Evolutionary conservation across 495 filamentous ascomycete species (phyloP).

Genomic region (Aspergillus panamensis): DNA sequence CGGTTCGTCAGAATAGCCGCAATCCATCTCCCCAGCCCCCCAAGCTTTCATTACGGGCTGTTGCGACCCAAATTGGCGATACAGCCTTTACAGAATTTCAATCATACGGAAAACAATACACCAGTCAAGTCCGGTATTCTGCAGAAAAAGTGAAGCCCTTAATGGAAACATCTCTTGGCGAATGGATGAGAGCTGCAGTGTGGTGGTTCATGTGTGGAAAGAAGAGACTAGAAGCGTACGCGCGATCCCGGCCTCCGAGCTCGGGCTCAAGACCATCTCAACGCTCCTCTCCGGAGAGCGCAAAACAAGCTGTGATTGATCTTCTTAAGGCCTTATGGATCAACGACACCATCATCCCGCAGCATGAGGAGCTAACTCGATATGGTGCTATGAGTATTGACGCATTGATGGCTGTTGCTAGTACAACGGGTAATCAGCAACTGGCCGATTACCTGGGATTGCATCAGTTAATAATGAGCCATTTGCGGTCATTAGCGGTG

Average conservation of each 20-base stretch:
- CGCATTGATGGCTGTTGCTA: slow-evolving; percentile 40
- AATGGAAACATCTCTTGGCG: slow-evolving; percentile 52
- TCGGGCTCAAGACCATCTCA: slow-evolving; percentile 26
- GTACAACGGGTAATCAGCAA: slow-evolving; percentile 45
- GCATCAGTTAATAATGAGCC: slow-evolving; percentile 55
- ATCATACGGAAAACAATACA: slow-evolving; percentile 60
- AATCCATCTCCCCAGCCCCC: slow-evolving; percentile 33
- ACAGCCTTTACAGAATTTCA: slow-evolving; percentile 67
- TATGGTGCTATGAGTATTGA: slow-evolving; percentile 47
- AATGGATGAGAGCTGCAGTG: slow-evolving; percentile 65
- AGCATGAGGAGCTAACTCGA: slow-evolving; percentile 48
- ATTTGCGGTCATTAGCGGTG: slow-evolving; percentile 66
- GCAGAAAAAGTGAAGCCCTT: slow-evolving; percentile 66
- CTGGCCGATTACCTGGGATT: slow-evolving; percentile 48
- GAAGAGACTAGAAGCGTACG: slow-evolving; percentile 63
- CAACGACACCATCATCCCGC: slow-evolving; percentile 57
- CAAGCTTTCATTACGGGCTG: slow-evolving; percentile 38
- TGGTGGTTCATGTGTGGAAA: slow-evolving; percentile 91
- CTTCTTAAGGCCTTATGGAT: slow-evolving; percentile 85
- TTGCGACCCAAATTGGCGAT: slow-evolving; percentile 50
- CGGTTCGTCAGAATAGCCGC: slow-evolving; percentile 21
- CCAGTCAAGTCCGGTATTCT: slow-evolving; percentile 64
- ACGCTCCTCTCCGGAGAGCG: slow-evolving; percentile 20
- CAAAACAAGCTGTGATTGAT: slow-evolving; percentile 69
- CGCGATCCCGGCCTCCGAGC: slow-evolving; percentile 56